Conservation (phyloP, 164 flowering plant genomes). For the Vitis vinifera region DNA sequence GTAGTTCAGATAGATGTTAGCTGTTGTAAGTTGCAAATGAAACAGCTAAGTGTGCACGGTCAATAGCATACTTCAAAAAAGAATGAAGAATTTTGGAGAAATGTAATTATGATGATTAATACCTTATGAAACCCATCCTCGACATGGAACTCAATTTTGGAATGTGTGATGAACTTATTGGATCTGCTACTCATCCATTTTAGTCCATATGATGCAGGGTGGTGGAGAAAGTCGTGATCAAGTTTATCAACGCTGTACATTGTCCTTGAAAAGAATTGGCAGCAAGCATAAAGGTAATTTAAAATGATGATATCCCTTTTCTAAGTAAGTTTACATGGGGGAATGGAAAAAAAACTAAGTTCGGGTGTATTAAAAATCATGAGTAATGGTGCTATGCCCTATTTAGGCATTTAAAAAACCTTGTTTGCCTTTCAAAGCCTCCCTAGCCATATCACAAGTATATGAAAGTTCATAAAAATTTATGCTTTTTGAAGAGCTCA, state of each 20-base stretch:
- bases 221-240: slow-evolving; percentile 92
- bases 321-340: not conserved
- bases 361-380: not conserved
- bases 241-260: slow-evolving; percentile 62
- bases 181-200: slow-evolving; percentile 8
- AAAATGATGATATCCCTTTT: not conserved
- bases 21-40: too few species aligned
- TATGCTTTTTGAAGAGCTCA: too few species aligned
- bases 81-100: not conserved
- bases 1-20: too few species aligned
- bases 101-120: not conserved
- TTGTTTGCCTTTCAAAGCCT: too few species aligned
- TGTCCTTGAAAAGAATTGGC: slow-evolving; percentile 60
- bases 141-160: not conserved
- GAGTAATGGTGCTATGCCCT: too few species aligned
- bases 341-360: not conserved
- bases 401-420: too few species aligned
- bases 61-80: not conserved
- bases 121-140: not conserved
- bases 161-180: not conserved
- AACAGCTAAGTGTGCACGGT: too few species aligned
- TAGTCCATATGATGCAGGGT: slow-evolving; percentile 51
- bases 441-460: too few species aligned
- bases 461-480: too few species aligned
- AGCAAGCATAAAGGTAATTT: slow-evolving; percentile 67